Conservation (phyloP, 2,329 filamentous ascomycete genomes). For the Aureobasidium lini region DNA sequence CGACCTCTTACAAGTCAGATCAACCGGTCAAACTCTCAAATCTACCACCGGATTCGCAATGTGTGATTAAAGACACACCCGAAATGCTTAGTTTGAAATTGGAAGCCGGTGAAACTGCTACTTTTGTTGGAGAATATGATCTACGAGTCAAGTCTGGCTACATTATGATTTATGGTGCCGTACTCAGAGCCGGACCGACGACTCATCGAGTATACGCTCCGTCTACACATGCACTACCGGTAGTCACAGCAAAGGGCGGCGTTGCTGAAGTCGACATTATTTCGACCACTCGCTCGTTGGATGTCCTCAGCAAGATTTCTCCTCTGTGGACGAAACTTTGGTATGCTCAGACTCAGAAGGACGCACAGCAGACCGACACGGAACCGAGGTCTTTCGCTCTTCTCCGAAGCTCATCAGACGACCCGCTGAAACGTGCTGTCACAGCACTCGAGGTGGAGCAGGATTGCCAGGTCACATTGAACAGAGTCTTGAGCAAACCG, state of each 20-base stretch:
- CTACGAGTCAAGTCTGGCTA: conserved; percentile 55
- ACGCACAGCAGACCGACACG: conserved; percentile 23
- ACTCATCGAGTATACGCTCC: conserved; percentile 57
- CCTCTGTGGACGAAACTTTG: conserved; percentile 62
- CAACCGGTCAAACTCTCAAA: conserved; percentile 16
- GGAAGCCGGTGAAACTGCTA: conserved; percentile 27
- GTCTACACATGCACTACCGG: conserved; percentile 61
- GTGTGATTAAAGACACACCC: conserved; percentile 17
- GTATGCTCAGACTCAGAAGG: conserved; percentile 28
- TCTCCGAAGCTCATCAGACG: conserved; percentile 24
- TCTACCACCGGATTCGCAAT: conserved; percentile 10
- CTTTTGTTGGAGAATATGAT: conserved; percentile 57
- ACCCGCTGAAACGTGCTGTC: conserved; percentile 21
- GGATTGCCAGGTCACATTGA: conserved; percentile 20
- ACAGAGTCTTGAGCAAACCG: conserved; percentile 17
- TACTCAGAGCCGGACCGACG: conserved; percentile 43
- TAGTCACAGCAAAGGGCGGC: conserved; percentile 44
- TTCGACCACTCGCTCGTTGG: conserved; percentile 42
- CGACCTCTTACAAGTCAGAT: not conserved
- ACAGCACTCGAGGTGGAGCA: conserved; percentile 23
- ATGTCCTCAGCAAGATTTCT: conserved; percentile 52
- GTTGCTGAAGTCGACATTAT: conserved; percentile 51
- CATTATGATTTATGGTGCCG: conserved; percentile 58
- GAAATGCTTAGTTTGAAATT: conserved; percentile 16
- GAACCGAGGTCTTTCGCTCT: conserved; percentile 26